These are phyloP conservation scores for Cladophialophora immunda DNA, from an alignment of 2,329 filamentous ascomycete species.

Conservation along the genomic window DNA sequence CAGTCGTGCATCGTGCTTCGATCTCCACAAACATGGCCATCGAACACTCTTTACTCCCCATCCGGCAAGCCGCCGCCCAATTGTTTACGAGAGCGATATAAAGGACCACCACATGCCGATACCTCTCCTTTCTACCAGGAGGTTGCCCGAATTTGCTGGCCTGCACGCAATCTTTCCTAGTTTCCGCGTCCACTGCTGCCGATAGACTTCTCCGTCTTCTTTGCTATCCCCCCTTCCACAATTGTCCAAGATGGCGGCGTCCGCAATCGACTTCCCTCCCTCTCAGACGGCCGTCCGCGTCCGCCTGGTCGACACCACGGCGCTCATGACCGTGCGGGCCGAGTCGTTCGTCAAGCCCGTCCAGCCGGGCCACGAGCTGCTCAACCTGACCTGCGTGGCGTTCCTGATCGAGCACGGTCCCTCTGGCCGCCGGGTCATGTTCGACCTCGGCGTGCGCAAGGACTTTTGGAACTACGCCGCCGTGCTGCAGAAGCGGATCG, in stretches of 20 bases:
- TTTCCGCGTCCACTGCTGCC: no score
- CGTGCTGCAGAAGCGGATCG: conserved; percentile 25
- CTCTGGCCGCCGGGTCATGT: conserved; percentile 37
- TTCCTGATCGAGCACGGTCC: conserved; percentile 34
- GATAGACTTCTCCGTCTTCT: no score
- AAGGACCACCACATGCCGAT: no score
- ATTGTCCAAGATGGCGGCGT: background rate
- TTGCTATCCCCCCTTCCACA: no score
- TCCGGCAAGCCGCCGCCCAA: no score
- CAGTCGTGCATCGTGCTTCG: background rate
- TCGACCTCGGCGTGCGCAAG: conserved; percentile 47
- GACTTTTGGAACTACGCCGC: conserved; percentile 42
- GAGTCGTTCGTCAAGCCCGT: conserved; percentile 31
- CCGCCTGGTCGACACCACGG: conserved; percentile 27
- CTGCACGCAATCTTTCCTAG: no score
- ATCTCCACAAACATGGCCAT: no score
- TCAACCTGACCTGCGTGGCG: conserved; percentile 29
- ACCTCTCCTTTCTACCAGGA: no score
- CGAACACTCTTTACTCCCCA: no score
- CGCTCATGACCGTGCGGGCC: conserved; percentile 29
- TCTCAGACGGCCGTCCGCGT: conserved; percentile 23
- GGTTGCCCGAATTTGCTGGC: no score
- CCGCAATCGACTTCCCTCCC: conserved; percentile 9
- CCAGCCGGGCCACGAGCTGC: conserved; percentile 26
- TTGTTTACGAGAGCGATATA: no score